Evolutionary conservation across 2,329 filamentous ascomycete genomes (phyloP).

Genomic region (Xylaria arbuscula): DNA sequence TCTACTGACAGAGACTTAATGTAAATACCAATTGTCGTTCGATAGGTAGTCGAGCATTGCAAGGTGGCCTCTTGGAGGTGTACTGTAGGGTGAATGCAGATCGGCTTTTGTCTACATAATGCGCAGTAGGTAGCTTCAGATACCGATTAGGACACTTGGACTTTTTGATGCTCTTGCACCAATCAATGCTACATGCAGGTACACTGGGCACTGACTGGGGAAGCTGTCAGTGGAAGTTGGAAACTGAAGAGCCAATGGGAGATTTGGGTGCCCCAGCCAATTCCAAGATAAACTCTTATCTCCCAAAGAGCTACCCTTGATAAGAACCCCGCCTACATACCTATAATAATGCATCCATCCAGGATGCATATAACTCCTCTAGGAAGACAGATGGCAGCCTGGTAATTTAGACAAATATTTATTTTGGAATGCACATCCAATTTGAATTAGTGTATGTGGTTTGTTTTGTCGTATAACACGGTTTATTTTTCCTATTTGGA

Average conservation of each 20-base stretch:
- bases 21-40: background rate
- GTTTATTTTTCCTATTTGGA: too few species aligned
- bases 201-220: background rate
- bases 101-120: constrained; percentile 25
- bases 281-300: background rate
- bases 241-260: background rate
- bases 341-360: too few species aligned
- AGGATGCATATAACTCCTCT: too few species aligned
- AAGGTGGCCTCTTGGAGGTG: constrained; percentile 43
- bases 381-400: too few species aligned
- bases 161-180: constrained; percentile 32
- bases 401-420: too few species aligned
- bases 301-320: too few species aligned
- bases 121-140: background rate
- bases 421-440: too few species aligned
- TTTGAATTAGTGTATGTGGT: too few species aligned
- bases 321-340: too few species aligned
- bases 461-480: too few species aligned
- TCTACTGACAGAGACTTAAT: constrained; percentile 22
- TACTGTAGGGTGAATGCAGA: background rate
- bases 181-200: constrained; percentile 32
- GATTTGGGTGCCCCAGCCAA: background rate
- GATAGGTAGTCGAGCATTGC: constrained; percentile 31
- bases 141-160: constrained; percentile 19
- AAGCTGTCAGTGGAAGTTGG: background rate